Conservation (phyloP, 495 filamentous ascomycete genomes). For the Clavariopsis aquatica region DNA sequence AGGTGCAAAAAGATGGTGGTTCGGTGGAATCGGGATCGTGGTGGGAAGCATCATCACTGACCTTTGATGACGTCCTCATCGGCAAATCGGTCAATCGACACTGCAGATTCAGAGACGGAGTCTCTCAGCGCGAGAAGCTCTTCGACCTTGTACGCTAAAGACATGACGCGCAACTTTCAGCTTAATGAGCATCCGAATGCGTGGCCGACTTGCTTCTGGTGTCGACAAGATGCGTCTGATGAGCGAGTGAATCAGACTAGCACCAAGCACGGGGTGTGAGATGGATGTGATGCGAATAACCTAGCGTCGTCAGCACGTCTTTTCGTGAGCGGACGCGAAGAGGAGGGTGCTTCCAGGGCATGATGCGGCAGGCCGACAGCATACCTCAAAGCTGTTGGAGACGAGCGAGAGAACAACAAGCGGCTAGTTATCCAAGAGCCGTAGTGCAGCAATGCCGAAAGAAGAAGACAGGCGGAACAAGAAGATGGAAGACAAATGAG, state of each 20-base stretch:
- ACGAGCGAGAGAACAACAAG: constrained; percentile 22
- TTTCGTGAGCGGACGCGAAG: neutral
- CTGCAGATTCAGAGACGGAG: constrained; percentile 42
- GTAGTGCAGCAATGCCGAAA: constrained; percentile 35
- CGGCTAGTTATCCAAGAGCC: constrained; percentile 38
- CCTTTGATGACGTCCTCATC: constrained; percentile 72
- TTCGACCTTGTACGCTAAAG: constrained; percentile 38
- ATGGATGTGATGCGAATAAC: constrained; percentile 36
- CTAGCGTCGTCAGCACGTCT: constrained; percentile 9
- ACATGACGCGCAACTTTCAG: constrained; percentile 12
- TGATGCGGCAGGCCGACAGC: neutral
- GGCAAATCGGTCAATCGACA: constrained; percentile 60
- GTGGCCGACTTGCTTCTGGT: neutral
- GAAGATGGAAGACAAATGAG: constrained; percentile 41
- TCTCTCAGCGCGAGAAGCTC: constrained; percentile 42
- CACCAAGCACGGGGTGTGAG: constrained; percentile 29
- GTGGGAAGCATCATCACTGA: constrained; percentile 20
- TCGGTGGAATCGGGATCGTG: neutral
- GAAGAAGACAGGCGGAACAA: constrained; percentile 32
- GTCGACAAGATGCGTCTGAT: constrained; percentile 1
- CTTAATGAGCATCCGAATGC: neutral
- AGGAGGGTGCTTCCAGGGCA: neutral
- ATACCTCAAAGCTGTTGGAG: constrained; percentile 29
- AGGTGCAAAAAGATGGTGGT: neutral
- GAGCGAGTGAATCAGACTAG: constrained; percentile 11